Percentiles rank a stretch among this genome's conserved stretches.
Conservation (phyloP, 2,329 filamentous ascomycete species). For the Phialocephala sp. region DNA sequence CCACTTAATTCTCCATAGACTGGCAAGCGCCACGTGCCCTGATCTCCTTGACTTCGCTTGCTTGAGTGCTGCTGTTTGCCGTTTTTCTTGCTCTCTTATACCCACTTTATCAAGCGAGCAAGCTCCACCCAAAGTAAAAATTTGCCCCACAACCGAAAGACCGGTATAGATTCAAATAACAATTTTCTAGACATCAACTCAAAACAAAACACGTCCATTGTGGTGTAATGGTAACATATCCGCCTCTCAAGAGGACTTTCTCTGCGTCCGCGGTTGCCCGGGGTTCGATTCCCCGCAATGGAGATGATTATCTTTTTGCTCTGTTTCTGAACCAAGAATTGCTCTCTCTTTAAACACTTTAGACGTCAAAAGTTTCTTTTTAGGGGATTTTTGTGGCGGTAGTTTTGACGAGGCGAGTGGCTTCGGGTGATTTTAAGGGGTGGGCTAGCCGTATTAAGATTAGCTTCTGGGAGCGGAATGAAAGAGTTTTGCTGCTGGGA, state of each 20-base stretch:
- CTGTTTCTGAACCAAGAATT: background rate
- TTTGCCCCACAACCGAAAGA: background rate
- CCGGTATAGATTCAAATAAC: background rate
- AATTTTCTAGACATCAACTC: background rate
- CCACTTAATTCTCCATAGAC: background rate
- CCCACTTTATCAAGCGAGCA: background rate
- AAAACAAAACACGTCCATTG: background rate
- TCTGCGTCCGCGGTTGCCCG: background rate
- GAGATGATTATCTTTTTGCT: background rate
- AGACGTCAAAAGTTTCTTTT: no score
- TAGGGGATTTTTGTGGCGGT: no score
- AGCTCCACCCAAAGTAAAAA: background rate
- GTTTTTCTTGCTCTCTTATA: background rate
- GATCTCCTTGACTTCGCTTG: background rate
- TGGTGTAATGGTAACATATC: constrained; percentile 8
- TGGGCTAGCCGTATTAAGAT: no score
- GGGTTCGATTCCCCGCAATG: constrained; percentile 2
- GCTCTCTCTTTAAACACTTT: no score
- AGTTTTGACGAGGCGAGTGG: no score
- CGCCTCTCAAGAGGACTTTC: background rate
- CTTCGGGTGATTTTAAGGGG: no score
- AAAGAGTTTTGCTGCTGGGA: no score
- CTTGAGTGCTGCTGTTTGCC: background rate
- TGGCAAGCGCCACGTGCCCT: background rate
- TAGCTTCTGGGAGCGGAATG: no score